A percentile compares a stretch with the other conserved stretches of the same genome.
phyloP scores from a whole-genome alignment of 352 stramenopile species.

The Blastocystis sp. region DNA sequence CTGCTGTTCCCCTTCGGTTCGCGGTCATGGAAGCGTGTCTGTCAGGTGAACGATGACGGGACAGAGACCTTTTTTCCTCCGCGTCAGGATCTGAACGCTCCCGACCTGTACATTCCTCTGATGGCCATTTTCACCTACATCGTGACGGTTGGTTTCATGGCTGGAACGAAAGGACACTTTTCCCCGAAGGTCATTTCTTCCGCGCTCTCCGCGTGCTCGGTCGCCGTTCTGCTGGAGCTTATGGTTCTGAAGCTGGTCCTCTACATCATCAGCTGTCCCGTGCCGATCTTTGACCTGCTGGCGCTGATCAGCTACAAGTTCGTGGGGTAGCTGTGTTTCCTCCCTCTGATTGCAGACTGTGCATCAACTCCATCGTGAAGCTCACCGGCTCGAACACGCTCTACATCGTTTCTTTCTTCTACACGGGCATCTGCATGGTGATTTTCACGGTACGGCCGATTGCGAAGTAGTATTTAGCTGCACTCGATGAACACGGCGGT shows the following conservation, averaged over 20 bases:
- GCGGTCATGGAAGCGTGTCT: constrained; percentile 66
- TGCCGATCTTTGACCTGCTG: constrained; percentile 85
- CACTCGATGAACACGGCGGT: constrained; percentile 23
- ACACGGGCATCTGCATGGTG: constrained; percentile 58
- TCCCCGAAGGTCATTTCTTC: constrained; percentile 22
- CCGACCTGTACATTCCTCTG: constrained; percentile 92
- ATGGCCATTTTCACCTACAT: constrained; percentile 98
- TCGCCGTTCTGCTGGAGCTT: constrained; percentile 17
- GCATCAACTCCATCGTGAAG: constrained; percentile 47
- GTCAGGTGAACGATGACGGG: constrained; percentile 59
- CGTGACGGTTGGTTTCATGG: constrained; percentile 85
- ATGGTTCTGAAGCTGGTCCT: constrained; percentile 82
- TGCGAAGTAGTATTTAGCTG: background rate
- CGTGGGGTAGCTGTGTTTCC: constrained; percentile 68
- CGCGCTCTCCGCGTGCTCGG: background rate
- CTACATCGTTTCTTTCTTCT: constrained; percentile 30
- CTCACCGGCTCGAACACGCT: background rate
- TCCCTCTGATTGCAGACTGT: constrained; percentile 13
- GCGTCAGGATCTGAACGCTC: constrained; percentile 84
- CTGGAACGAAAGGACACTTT: constrained; percentile 80
- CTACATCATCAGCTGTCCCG: constrained; percentile 61
- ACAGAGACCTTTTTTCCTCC: constrained; percentile 73
- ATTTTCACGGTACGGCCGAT: constrained; percentile 40
- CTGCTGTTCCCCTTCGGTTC: constrained; percentile 74
- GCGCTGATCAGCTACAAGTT: constrained; percentile 98